phyloP scores from a whole-genome alignment of 2,329 filamentous ascomycete species.

The Aspergillus texensis region DNA sequence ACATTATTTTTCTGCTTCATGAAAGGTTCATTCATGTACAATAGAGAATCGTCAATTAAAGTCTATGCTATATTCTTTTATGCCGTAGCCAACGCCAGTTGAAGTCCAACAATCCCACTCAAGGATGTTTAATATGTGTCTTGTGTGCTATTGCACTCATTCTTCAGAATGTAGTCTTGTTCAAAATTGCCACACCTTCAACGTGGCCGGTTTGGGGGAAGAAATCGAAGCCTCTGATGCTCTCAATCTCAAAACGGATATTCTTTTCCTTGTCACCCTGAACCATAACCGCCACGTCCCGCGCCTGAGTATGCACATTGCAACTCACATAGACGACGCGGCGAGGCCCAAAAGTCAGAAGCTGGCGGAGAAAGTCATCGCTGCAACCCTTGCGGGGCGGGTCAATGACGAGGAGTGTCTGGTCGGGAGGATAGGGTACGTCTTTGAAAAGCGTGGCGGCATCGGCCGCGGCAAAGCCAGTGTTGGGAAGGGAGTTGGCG shows the following conservation, averaged over 20 bases:
- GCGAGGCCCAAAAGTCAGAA: constrained; percentile 74
- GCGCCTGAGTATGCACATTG: constrained; percentile 95
- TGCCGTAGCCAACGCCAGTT: not conserved
- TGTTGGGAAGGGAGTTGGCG: constrained; percentile 74
- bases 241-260: constrained; percentile 79
- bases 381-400: constrained; percentile 97
- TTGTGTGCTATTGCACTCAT: not conserved
- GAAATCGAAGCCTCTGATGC: constrained; percentile 90
- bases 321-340: constrained; percentile 94
- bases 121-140: not conserved
- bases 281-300: constrained; percentile 87
- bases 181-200: constrained; percentile 65
- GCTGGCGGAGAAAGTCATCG: constrained; percentile 76
- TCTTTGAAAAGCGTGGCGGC: constrained; percentile 79
- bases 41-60: not conserved
- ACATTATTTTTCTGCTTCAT: not conserved
- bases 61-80: not conserved
- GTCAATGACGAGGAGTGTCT: constrained; percentile 93
- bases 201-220: constrained; percentile 84
- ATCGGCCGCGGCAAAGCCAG: constrained; percentile 86
- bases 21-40: not conserved
- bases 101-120: not conserved
- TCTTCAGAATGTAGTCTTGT: constrained; percentile 28
- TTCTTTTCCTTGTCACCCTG: constrained; percentile 56
- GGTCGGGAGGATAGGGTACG: constrained; percentile 71